These are phyloP conservation scores for Paramecium sonneborni DNA, from an alignment of 73 alveolate genomes.

Conservation along the genomic window DNA sequence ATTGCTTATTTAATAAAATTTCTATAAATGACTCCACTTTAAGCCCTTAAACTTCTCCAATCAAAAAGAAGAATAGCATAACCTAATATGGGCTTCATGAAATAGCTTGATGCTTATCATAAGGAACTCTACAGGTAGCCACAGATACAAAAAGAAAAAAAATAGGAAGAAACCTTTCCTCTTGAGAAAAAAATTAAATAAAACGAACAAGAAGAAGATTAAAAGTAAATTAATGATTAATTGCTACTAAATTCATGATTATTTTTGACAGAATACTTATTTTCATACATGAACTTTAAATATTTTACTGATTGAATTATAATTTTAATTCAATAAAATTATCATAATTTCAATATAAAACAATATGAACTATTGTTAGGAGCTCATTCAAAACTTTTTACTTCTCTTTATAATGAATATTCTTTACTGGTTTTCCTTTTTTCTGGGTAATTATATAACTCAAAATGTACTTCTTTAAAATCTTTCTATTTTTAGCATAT, in stretches of 20 bases:
- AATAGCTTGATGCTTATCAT: constrained; percentile 1
- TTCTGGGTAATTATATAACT: no score
- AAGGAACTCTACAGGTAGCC: constrained; percentile 39
- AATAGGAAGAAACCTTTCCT: neutral
- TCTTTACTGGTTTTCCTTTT: no score
- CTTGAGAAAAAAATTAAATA: neutral
- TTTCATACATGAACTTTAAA: neutral
- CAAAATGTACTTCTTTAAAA: no score
- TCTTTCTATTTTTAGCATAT: no score
- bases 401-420: no score
- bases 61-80: neutral
- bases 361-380: neutral
- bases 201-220: neutral
- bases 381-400: no score
- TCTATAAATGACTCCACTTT: neutral
- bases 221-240: neutral
- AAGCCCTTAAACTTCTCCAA: neutral
- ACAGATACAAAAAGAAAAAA: neutral
- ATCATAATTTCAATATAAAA: neutral
- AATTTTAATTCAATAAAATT: constrained; percentile 17
- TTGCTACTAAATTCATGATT: neutral
- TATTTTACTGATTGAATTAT: constrained; percentile 1
- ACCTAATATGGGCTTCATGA: constrained; percentile 37
- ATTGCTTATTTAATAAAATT: constrained; percentile 37
- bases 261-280: neutral